Base-by-base conservation (phyloP, 2,329 filamentous ascomycete species). In the Zopfia rhizophila region DNA sequence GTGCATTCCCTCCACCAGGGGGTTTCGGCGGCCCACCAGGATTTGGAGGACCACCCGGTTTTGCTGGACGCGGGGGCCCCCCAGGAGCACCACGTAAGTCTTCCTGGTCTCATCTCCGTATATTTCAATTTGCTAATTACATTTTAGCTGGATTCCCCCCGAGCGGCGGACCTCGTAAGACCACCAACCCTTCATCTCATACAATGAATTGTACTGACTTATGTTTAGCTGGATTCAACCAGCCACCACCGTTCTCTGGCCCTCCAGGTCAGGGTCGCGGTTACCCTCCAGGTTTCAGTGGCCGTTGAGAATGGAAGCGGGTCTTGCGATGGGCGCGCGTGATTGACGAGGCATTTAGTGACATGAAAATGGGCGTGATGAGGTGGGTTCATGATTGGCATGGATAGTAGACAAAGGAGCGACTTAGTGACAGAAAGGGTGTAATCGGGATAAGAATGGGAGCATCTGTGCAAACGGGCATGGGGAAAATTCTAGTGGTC, bases 1-100 rank as follows among this genome's bases (percentile, higher is more conserved):
- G 80, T 53, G 77, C 74, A 18, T 80, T 79, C 55, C 75, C 76
- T 31, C 72, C 65, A n/a, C 76, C 78, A 48, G 78, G 75, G 54
- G 79, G 78, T 21, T 81, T 82, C 59, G 80, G 82, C 45, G 81
- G 61, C 38, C 67, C 66, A 12, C 60, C 66, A 14, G 64, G 61
- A 14, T 65, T 63, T 40, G 73, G 72, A 32, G 73, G 69, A 33
- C 72, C 72, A 29, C 60, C 63, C 42, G 60, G 58, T 13, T 63
- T 62, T 43, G 48, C 60, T 24, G 65, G 63, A 28, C 56, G 65
- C 31, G 73, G 74, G 41, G 73, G 68, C 36, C 73, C 72, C 27
- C 68, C 70, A 31, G 67, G 69, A 27, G 68, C 65, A 57, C 70
- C 60, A 23, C 70, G 69, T 72, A 65, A 56, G 66, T 61, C 8